Evolutionary conservation across 2,329 filamentous ascomycete species (phyloP).

Genomic region (Dichotomopilus funicola): DNA sequence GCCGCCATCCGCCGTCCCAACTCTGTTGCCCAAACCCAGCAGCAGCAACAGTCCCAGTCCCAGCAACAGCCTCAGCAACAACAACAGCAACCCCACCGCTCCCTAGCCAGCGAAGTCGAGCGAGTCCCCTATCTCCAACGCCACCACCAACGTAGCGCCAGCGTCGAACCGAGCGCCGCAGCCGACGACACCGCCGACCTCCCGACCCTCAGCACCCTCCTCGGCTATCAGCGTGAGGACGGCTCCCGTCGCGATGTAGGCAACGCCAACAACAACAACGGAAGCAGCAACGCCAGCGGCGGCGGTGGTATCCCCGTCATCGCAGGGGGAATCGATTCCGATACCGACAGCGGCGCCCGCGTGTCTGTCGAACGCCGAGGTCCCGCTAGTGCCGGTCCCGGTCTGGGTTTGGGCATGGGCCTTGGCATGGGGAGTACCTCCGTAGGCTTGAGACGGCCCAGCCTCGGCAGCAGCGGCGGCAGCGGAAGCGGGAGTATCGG

Average conservation of each 20-base stretch:
- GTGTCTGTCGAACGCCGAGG: background rate
- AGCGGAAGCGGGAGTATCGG: background rate
- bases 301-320: background rate
- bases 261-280: no score
- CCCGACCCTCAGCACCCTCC: constrained; percentile 57
- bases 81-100: constrained; percentile 44
- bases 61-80: background rate
- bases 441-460: background rate
- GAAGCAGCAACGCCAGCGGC: no score
- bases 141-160: constrained; percentile 57
- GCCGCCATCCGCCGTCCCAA: background rate
- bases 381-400: background rate
- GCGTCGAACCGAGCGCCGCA: constrained; percentile 45
- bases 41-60: background rate
- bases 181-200: constrained; percentile 51
- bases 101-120: constrained; percentile 53
- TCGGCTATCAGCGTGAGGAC: constrained; percentile 41
- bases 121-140: constrained; percentile 31
- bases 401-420: background rate
- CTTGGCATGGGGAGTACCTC: background rate
- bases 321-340: background rate
- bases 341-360: background rate
- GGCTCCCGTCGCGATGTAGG: no score
- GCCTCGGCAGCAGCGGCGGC: background rate
- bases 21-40: background rate